Conservation (phyloP, 2,329 filamentous ascomycete genomes). For the Fusarium sp. region DNA sequence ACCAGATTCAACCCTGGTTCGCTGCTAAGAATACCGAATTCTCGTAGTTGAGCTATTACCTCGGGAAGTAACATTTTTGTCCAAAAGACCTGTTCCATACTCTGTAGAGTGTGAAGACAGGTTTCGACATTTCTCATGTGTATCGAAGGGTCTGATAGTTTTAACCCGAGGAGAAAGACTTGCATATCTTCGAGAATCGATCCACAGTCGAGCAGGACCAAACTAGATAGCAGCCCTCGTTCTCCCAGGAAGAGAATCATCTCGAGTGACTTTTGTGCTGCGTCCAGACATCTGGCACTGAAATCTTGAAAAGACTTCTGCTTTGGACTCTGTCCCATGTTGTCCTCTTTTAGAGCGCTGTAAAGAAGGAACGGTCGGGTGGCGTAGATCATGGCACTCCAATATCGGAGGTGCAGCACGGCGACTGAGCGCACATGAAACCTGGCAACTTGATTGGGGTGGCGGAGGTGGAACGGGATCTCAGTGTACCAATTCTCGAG, state of each 20-base stretch:
- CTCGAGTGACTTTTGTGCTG: slow-evolving; percentile 8
- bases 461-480: slow-evolving; percentile 2
- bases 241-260: slow-evolving; percentile 4
- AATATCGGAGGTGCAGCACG: slow-evolving; percentile 16
- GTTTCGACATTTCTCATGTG: background rate
- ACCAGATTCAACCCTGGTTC: background rate
- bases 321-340: background rate
- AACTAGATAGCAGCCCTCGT: background rate
- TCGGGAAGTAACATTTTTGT: slow-evolving; percentile 10
- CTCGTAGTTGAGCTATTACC: slow-evolving; percentile 11
- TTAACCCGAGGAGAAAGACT: slow-evolving; percentile 9
- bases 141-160: background rate
- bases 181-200: slow-evolving; percentile 17
- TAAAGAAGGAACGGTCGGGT: slow-evolving; percentile 8
- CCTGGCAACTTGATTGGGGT: background rate
- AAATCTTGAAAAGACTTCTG: slow-evolving; percentile 8
- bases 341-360: background rate
- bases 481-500: background rate
- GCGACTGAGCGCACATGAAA: slow-evolving; percentile 15
- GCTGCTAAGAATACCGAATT: slow-evolving; percentile 4
- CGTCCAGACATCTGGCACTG: background rate
- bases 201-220: slow-evolving; percentile 10
- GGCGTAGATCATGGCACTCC: slow-evolving; percentile 16
- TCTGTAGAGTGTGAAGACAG: slow-evolving; percentile 5
- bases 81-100: slow-evolving; percentile 23